These are phyloP conservation scores for Ampelomyces quisqualis DNA, from an alignment of 2,329 filamentous ascomycete genomes.

Conservation along the genomic window DNA sequence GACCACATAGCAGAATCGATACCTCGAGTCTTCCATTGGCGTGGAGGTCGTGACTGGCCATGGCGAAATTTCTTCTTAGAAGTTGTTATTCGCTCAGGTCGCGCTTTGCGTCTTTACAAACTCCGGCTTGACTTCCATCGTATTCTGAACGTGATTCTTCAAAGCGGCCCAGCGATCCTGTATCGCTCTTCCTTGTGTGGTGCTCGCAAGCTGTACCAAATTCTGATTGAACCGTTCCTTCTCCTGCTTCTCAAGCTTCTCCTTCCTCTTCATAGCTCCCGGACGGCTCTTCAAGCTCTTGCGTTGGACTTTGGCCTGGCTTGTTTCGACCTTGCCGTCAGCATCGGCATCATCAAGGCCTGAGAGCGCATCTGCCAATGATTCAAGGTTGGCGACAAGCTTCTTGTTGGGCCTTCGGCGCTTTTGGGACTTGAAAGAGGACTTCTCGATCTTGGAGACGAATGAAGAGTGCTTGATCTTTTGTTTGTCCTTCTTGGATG, in stretches of 20 bases:
- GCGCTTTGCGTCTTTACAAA: slow-evolving; percentile 51
- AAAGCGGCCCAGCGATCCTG: slow-evolving; percentile 71
- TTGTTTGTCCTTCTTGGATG: slow-evolving; percentile 80
- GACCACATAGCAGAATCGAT: neutral
- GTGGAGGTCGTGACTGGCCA: no score
- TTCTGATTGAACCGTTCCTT: slow-evolving; percentile 81
- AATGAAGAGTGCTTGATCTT: slow-evolving; percentile 79
- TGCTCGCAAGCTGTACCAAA: slow-evolving; percentile 69
- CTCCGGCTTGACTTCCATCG: slow-evolving; percentile 84
- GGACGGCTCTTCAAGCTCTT: slow-evolving; percentile 66
- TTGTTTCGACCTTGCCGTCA: slow-evolving; percentile 34
- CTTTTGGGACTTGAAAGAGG: slow-evolving; percentile 57
- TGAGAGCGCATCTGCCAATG: slow-evolving; percentile 78
- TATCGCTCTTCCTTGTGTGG: slow-evolving; percentile 18
- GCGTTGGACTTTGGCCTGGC: slow-evolving; percentile 66
- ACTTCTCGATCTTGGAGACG: slow-evolving; percentile 72
- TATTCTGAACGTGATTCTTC: slow-evolving; percentile 78
- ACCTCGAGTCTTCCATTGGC: neutral
- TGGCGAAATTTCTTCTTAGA: neutral
- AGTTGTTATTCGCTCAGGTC: neutral
- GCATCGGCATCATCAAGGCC: slow-evolving; percentile 51
- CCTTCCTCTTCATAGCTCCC: slow-evolving; percentile 81
- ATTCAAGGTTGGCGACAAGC: slow-evolving; percentile 71
- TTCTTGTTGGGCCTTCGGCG: slow-evolving; percentile 73
- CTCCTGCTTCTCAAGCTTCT: slow-evolving; percentile 76